Evolutionary conservation across 2,329 filamentous ascomycete genomes (phyloP), one percentile per base, ranked within the genome.

Genomic region (Cryoendolithus antarcticus): DNA sequence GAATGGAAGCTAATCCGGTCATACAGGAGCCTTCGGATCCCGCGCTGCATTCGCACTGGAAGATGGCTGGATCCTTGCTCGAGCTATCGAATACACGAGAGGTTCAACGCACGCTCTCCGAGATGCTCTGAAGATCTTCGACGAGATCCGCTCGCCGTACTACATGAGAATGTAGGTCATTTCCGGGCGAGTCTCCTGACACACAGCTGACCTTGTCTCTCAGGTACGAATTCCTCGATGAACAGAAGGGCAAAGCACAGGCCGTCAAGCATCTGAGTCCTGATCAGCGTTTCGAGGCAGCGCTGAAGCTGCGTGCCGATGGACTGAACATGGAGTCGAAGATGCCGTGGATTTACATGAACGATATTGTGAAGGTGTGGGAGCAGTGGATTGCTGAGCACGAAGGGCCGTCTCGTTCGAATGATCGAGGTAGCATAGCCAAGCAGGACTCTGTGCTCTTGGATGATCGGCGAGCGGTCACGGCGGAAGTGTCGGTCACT

Each of bases 11-110:
- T 27, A 6, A 27, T 6, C 24, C 24, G 7, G 24, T 6, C 24
- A 27, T 6, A 12, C 19, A 38, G 36, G 46, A 11, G 46, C 46
- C 7, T 48, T 71, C 1, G 65, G 65, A 0, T 65, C 63, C 3
- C 65, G 65, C 0, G 65, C 65, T 4, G 64, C 60, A 0, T 66
- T 66, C 42, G 64, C 65, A 0, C 55, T 67, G 47, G 60, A 69
- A 45, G 65, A 67, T 49, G 63, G 60, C 6, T 69, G 61, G 62
- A 59, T 67, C 15, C 53, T 67, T 2, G 62, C 62, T 8, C 55
- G 56, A 40, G 54, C 62, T 35, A 44, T 58, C n/a, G 34, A 49
- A 21, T 15, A 27, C 37, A 36, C 27, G 13, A 34, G 45, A 21
- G 30, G 15, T 8, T 36, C 10, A 24, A 32, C 38, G 3, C 42